A percentile compares a stretch with the other conserved stretches of the same genome.
phyloP scores from a whole-genome alignment of 345 rosid genomes.

The Pistacia integerrima region DNA sequence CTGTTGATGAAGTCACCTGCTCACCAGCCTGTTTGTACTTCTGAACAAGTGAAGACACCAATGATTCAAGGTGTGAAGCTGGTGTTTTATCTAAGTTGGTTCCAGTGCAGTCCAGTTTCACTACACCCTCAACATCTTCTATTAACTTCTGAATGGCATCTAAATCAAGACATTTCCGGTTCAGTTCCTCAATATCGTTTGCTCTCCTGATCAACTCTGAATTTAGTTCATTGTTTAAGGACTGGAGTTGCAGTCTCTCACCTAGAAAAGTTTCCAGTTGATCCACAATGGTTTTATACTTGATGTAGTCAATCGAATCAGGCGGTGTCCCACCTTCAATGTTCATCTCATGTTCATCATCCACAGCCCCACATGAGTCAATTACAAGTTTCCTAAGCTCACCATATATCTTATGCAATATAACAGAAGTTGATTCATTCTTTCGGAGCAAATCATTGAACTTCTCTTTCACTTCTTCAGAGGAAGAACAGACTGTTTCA shows the following conservation, averaged over 20 bases:
- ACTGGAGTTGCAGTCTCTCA: constrained; percentile 60
- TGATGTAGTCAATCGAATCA: constrained; percentile 48
- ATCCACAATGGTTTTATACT: constrained; percentile 48
- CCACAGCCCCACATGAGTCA: constrained; percentile 40
- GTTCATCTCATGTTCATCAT: constrained; percentile 30
- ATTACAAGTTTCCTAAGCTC: constrained; percentile 50
- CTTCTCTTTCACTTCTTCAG: constrained; percentile 55
- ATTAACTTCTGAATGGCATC: constrained; percentile 55
- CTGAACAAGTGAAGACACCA: constrained; percentile 65
- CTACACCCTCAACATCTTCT: constrained; percentile 54
- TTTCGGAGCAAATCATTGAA: constrained; percentile 42
- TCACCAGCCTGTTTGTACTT: constrained; percentile 57
- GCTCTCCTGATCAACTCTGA: constrained; percentile 49
- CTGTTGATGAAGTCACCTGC: constrained; percentile 35
- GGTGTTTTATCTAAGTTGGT: constrained; percentile 40
- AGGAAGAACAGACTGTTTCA: constrained; percentile 44
- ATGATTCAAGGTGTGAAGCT: constrained; percentile 51
- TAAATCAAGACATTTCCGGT: constrained; percentile 43
- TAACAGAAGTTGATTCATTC: constrained; percentile 41
- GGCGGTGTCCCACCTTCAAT: constrained; percentile 32
- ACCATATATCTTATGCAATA: constrained; percentile 43
- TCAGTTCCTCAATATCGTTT: constrained; percentile 57
- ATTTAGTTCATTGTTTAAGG: constrained; percentile 55
- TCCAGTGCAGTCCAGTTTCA: constrained; percentile 48
- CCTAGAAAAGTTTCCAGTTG: constrained; percentile 49